Evolutionary conservation across 2,329 filamentous ascomycete genomes (phyloP).

Genomic region (Mycogone perniciosa): DNA sequence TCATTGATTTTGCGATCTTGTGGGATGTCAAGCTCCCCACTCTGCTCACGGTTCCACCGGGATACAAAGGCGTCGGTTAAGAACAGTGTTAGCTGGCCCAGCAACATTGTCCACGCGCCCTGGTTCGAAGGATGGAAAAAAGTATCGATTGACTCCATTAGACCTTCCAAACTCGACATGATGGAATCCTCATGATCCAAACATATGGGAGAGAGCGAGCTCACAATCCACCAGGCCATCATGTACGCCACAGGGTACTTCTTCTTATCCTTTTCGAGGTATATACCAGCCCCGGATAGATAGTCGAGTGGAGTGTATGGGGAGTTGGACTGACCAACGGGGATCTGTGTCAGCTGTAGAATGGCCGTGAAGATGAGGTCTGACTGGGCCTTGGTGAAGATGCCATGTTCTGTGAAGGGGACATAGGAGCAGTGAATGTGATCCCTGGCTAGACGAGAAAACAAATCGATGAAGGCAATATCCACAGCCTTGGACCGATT

Average conservation of each 20-base stretch:
- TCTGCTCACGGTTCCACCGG: conserved; percentile 93
- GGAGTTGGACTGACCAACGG: conserved; percentile 90
- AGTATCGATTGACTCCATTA: conserved; percentile 92
- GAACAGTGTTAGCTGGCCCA: conserved; percentile 88
- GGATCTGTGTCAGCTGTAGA: conserved; percentile 84
- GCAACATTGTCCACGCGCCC: conserved; percentile 80
- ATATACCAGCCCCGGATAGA: conserved; percentile 72
- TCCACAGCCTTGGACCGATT: conserved; percentile 85
- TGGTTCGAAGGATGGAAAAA: conserved; percentile 99
- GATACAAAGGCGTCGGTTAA: conserved; percentile 94
- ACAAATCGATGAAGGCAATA: conserved; percentile 78
- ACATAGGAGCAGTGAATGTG: conserved; percentile 69
- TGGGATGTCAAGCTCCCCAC: conserved; percentile 83
- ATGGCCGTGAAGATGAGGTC: conserved; percentile 89
- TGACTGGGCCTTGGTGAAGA: conserved; percentile 89
- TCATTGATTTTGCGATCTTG: conserved; percentile 70
- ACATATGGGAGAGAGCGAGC: conserved; percentile 83
- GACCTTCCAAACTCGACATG: conserved; percentile 75
- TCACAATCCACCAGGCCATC: conserved; percentile 86
- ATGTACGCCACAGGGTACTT: conserved; percentile 90
- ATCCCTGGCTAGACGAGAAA: conserved; percentile 82
- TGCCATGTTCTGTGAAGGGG: conserved; percentile 76
- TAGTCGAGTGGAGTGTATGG: conserved; percentile 85
- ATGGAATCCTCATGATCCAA: conserved; percentile 72
- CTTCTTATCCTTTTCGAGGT: conserved; percentile 86